Percentiles rank a stretch among this genome's conserved stretches.
Conservation (phyloP, 164 flowering plant species). For the Tetracentron sinense region DNA sequence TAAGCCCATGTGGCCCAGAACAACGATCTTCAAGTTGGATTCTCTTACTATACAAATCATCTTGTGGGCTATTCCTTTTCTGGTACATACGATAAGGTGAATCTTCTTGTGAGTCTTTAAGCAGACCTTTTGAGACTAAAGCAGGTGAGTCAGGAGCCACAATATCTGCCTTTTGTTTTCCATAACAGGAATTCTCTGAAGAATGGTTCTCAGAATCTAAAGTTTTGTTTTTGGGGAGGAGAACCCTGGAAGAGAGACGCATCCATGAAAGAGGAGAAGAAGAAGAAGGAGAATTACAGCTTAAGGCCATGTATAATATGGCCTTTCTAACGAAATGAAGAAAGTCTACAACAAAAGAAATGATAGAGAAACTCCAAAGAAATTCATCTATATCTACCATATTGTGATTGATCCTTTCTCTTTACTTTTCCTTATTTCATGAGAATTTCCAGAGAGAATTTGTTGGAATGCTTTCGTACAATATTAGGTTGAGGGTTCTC, state of each 20-base stretch:
- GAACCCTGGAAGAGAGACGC: background rate
- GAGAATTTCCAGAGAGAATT: background rate
- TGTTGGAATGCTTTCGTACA: background rate
- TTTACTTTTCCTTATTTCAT: background rate
- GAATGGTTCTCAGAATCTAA: background rate
- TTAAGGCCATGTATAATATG: conserved; percentile 18
- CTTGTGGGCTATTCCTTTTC: background rate
- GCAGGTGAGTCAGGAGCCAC: background rate
- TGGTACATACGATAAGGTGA: background rate
- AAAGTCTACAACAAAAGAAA: conserved; percentile 14
- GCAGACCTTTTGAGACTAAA: background rate
- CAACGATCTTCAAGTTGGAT: background rate
- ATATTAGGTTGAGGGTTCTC: background rate
- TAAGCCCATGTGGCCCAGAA: background rate
- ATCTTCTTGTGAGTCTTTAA: background rate
- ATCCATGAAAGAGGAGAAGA: conserved; percentile 11
- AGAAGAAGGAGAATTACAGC: conserved; percentile 10
- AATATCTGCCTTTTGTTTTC: background rate
- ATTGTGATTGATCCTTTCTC: background rate
- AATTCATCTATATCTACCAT: conserved; percentile 18
- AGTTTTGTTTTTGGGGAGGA: background rate
- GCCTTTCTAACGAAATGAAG: conserved; percentile 10
- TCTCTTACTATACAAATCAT: background rate
- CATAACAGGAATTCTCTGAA: background rate
- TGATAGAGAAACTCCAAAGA: conserved; percentile 22